Conservation (phyloP, 495 filamentous ascomycete species). For the Cudoniella acicularis region DNA sequence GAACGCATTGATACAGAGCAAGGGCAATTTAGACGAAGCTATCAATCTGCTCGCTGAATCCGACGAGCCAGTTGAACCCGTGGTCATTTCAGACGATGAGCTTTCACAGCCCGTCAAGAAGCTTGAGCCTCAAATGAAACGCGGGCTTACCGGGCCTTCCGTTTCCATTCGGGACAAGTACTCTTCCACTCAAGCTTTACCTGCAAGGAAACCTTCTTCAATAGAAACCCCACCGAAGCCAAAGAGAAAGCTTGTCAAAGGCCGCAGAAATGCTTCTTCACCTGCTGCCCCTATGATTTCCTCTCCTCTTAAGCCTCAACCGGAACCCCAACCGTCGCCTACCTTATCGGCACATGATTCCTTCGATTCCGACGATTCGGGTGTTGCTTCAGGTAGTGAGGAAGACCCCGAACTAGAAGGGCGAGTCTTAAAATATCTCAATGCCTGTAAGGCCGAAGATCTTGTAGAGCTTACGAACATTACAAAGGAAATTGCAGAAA, state of each 20-base stretch:
- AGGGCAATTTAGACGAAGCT: conserved; percentile 59
- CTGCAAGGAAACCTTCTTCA: conserved; percentile 11
- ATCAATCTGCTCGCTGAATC: conserved; percentile 41
- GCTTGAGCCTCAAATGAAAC: conserved; percentile 56
- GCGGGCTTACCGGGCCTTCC: conserved; percentile 32
- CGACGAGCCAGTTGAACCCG: conserved; percentile 35
- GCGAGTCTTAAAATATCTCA: conserved; percentile 76
- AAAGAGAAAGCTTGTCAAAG: conserved; percentile 52
- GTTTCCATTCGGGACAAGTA: conserved; percentile 61
- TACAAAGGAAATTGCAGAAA: conserved; percentile 59
- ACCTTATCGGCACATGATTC: conserved; percentile 36
- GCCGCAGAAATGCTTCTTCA: conserved; percentile 47
- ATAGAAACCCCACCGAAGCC: conserved; percentile 32
- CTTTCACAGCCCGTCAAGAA: conserved; percentile 12
- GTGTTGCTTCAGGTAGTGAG: conserved; percentile 32
- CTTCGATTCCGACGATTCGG: conserved; percentile 48
- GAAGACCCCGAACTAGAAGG: conserved; percentile 41
- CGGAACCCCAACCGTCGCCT: conserved; percentile 7
- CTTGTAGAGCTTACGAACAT: conserved; percentile 74
- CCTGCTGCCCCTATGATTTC: conserved; percentile 35
- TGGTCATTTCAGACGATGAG: conserved; percentile 28
- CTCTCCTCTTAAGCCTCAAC: conserved; percentile 26
- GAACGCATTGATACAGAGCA: conserved; percentile 47
- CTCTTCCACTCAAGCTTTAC: conserved; percentile 37
- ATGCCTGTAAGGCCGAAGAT: conserved; percentile 66